These are phyloP conservation scores for Earliella scabrosa DNA, from an alignment of 1,284 basidiomycete genomes.

Conservation along the genomic window DNA sequence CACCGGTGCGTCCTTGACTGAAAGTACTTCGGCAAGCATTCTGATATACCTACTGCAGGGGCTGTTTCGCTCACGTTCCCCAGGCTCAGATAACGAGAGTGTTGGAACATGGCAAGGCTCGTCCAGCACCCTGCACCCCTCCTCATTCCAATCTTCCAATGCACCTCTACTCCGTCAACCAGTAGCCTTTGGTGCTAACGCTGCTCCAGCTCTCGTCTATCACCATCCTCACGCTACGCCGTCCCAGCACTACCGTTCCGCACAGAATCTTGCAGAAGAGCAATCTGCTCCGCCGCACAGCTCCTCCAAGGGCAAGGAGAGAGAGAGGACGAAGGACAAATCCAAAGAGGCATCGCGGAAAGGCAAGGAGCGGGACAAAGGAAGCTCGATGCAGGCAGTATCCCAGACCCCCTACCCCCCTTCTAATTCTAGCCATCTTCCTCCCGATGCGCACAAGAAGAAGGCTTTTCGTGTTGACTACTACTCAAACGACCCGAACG, in stretches of 20 bases:
- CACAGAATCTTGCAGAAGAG: background rate
- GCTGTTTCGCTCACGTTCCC: constrained; percentile 13
- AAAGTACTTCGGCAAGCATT: background rate
- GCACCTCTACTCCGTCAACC: constrained; percentile 25
- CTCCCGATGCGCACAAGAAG: constrained; percentile 11
- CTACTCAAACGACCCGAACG: constrained; percentile 25
- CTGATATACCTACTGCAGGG: constrained; percentile 7
- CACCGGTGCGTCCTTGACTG: constrained; percentile 14
- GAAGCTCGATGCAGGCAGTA: constrained; percentile 4
- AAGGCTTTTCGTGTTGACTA: constrained; percentile 24
- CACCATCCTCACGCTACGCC: constrained; percentile 9
- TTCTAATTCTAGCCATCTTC: background rate
- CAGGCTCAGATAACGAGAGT: constrained; percentile 20
- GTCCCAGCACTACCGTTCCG: constrained; percentile 5
- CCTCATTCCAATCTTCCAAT: constrained; percentile 1
- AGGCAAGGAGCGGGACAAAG: constrained; percentile 21
- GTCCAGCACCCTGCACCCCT: constrained; percentile 8
- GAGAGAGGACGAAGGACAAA: constrained; percentile 17
- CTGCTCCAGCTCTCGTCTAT: constrained; percentile 8
- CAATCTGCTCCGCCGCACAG: constrained; percentile 11
- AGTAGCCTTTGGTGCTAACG: constrained; percentile 20
- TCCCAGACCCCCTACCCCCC: constrained; percentile 1
- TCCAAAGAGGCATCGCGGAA: constrained; percentile 13
- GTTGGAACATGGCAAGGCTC: constrained; percentile 6
- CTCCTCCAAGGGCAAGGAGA: constrained; percentile 27